phyloP scores from a whole-genome alignment of 208 protist genomes.

The Lotmaria passim region DNA sequence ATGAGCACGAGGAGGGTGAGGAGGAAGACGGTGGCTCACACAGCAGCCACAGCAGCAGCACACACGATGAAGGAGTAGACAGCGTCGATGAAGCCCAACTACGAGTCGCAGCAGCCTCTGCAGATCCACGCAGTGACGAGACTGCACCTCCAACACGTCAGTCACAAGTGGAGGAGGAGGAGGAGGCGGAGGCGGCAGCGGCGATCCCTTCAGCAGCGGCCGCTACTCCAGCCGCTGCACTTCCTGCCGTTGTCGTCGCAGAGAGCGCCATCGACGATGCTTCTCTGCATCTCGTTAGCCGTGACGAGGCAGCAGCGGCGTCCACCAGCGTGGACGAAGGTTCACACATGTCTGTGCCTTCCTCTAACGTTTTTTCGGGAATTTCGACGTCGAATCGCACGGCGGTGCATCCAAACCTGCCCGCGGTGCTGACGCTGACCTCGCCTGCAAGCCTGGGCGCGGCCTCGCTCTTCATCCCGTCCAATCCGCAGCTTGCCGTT shows the following conservation, averaged over 20 bases:
- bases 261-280: too few relatives aligned
- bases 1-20: not conserved
- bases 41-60: not conserved
- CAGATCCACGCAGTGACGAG: too few relatives aligned
- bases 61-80: not conserved
- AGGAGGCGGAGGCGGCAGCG: too few relatives aligned
- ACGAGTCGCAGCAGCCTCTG: too few relatives aligned
- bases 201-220: too few relatives aligned
- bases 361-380: not conserved
- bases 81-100: too few relatives aligned
- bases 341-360: not conserved
- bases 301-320: not conserved
- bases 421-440: not conserved
- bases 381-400: not conserved
- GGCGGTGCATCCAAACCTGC: constrained; percentile 1
- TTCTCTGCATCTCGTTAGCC: too few relatives aligned
- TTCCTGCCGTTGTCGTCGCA: not conserved
- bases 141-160: too few relatives aligned
- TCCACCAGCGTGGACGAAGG: not conserved
- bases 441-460: not conserved
- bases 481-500: too few relatives aligned
- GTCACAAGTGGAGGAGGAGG: not conserved
- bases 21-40: not conserved
- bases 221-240: too few relatives aligned
- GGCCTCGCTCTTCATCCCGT: too few relatives aligned